Evolutionary conservation across 305 asterid species (phyloP), one percentile per base, ranked within the genome.

Genomic region (Stenogyne calaminthoides): DNA sequence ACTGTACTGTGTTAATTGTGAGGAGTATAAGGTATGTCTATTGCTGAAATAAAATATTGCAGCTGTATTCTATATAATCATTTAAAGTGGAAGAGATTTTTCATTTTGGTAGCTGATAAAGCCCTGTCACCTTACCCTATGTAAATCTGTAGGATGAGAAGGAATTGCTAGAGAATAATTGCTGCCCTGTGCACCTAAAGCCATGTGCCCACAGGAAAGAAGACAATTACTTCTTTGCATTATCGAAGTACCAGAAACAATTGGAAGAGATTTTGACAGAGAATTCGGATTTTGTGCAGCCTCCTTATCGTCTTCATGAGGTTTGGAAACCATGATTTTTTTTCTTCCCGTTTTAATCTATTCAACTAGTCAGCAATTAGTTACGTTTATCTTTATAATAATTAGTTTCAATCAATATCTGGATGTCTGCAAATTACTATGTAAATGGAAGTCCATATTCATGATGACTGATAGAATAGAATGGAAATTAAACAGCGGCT

Each of bases 211-310:
- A 70, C 70, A 88, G 93, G 84, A 95, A 89, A 86, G 99, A 95
- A 88, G 96, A 92, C 76, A 95, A 95, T 82, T 95, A 95, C 81
- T 95, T 95, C 81, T 95, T 95, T 87, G 96, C 99, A 42, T 78
- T 95, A 59, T 92, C 99, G 10, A 95, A 95, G 91, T 95, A 92
- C 80, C 95, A 95, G 76, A 84, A 82, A 32, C 85, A 75, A 72
- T 66, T 95, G 72, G 98, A 90, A 81, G 88, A 89, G 19, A 76
- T 81, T 80, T 77, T 95, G 76, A 58, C 75, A 16, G 82, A 86
- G 64, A 90, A 89, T 76, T 91, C 96, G 0, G 87, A 86, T 68
- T 95, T 95, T 69, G 96, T 92, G 74, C 95, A 90, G 84, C 99
- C 99, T 51, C 74, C 96, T 75, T 92, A 66, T 84, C 99, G 98